Base-by-base conservation (phyloP, 495 filamentous ascomycete species). In the Penicillium dipodomyicola region DNA sequence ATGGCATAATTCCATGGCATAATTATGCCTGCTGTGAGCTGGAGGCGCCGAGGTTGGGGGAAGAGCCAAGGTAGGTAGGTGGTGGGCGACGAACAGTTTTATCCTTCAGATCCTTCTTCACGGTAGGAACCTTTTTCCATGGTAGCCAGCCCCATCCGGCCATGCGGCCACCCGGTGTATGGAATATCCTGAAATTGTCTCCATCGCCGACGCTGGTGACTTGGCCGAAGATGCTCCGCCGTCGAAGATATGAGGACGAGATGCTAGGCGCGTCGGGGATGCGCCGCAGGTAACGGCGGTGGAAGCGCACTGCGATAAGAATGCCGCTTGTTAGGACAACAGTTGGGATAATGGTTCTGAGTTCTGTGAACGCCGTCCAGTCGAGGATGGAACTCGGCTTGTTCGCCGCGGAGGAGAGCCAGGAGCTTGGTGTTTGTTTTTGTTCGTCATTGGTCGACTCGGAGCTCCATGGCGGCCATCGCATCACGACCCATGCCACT, bases 191-290 rank as follows among this genome's bases (percentile, higher is more conserved):
- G 68, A 98, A 97, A 59, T 91, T 91, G 67, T 98, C 94, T 0
- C 90, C 95, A 77, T 98, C 94, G 47, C 95, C 95, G 23, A 98
- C 94, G 59, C 88, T 92, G 27, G 94, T 96, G 4, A 97, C 94
- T 52, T 77, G 80, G 8, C 94, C 94, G 61, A 93, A 86, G 48
- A 97, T 61, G 50, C 82, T 89, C 56, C 91, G 80, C 49, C 74
- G 82, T 19, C 89, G 85, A 64, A 90, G 89, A 50, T 72, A 80
- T 9, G 68, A 74, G 2, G 88, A 83, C 52, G 81, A 80, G 64
- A 98, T 92, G 60, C 88, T 77, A 6, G 77, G 72, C 20, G 88
- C 84, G 50, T 80, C 84, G 50, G 89, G 90, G 52, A 97, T 84
- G 32, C 94, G 90, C 40, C 89, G 88, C 9, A 97, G 77, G 68